Evolutionary conservation across 768 basidiomycete genomes (phyloP), one percentile per base, ranked within the genome.

Genomic region (Mrakia blollopis): DNA sequence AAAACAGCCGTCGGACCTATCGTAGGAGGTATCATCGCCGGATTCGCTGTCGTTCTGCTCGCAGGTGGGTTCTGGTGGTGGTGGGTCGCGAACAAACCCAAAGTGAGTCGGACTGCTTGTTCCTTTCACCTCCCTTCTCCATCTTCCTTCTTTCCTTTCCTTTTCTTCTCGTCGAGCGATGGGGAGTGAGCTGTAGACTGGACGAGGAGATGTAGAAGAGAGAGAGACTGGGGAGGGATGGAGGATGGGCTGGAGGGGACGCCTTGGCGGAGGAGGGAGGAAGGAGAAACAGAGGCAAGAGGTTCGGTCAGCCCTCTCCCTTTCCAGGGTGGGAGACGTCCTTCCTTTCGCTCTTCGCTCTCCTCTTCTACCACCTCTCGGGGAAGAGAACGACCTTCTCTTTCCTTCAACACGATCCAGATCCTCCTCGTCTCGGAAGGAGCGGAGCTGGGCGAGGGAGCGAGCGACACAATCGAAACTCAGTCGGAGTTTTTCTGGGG

Each of bases 1-100:
- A 39, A 21, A 10, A 18, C 63, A 75, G 74, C 74, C 37, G 65
- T 75, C 28, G 74, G 65, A 7, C 65, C 74, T 23, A 69, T 75
- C 74, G 47, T 75, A 0, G 74, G 74, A 39, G 74, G 74, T 18
- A 62, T 75, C 28, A 16, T 75, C 30, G 74, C 47, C 3, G 74
- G 74, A 25, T 23, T 75, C 50, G 41, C 50, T 54, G 54, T 75
- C 35, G 74, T 75, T 28, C 67, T 75, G 4, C 44, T 75, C 3
- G 63, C 44, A 21, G 74, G 62, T 2, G 74, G 74, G 8, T 23
- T 75, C 47, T 75, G 67, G 63, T 75, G 74, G 74, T 75, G 74
- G 74, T 73, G 72, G 72, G 72, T 73, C 72, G 72, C 72, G 21
- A 73, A 73, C 72, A 73, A 62, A 60, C 72, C 72, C 30, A 62